Evolutionary conservation across 257 asterid genomes (phyloP).

Genomic region (Solanum sejunctum): DNA sequence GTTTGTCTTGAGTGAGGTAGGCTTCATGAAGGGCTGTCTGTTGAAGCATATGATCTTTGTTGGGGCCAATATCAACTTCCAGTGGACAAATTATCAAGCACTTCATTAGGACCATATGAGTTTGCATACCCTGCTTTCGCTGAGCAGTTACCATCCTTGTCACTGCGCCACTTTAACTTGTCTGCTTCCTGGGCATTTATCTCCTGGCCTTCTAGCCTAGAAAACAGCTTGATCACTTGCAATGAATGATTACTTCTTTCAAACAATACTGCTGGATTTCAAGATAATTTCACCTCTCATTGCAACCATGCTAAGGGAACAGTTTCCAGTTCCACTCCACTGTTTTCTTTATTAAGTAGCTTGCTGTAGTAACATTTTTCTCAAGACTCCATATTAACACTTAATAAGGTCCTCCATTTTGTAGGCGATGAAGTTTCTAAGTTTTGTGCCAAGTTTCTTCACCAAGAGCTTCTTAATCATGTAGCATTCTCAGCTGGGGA

Average conservation of each 20-base stretch:
- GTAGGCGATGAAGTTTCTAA: conserved; percentile 80
- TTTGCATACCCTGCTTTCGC: neutral
- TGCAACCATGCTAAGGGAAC: neutral
- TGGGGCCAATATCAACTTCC: neutral
- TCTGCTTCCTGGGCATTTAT: neutral
- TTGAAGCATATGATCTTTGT: neutral
- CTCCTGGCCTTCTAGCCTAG: neutral
- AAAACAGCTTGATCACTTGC: neutral
- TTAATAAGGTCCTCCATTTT: conserved; percentile 1
- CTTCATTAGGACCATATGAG: neutral
- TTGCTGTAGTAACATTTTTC: neutral
- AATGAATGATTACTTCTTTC: neutral
- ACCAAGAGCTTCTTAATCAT: conserved; percentile 57
- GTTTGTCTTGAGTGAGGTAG: neutral
- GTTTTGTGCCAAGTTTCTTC: conserved; percentile 95
- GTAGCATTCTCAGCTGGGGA: conserved; percentile 75
- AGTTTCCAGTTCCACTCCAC: neutral
- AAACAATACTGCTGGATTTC: neutral
- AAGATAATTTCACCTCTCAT: neutral
- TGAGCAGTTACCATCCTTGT: neutral
- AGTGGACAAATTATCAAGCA: neutral
- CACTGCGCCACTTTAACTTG: neutral
- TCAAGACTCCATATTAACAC: neutral
- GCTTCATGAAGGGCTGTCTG: neutral
- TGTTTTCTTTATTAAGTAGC: neutral